These are phyloP conservation scores for Nakazawaea ambrosiae DNA, from an alignment of 805 yeast species.

Conservation along the genomic window DNA sequence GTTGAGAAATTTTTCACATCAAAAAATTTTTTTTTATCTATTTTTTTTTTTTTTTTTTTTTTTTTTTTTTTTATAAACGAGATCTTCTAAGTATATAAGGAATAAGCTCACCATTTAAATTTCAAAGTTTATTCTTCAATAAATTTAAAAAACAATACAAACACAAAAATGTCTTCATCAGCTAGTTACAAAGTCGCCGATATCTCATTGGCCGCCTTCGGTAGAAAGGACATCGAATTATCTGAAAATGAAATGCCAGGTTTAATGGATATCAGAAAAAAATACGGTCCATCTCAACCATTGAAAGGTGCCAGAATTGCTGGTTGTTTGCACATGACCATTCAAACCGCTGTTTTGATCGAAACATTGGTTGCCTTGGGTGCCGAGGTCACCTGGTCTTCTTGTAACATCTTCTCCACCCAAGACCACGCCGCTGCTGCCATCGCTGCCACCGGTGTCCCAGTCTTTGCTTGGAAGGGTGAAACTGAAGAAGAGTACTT, in stretches of 20 bases:
- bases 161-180: conserved; percentile 53
- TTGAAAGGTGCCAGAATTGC: conserved; percentile 98
- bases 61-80: neutral
- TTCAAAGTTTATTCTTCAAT: too few species aligned
- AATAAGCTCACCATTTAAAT: too few species aligned
- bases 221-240: conserved; percentile 98
- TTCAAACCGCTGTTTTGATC: conserved; percentile 97
- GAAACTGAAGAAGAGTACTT: conserved; percentile 99
- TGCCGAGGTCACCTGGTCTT: conserved; percentile 99
- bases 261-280: conserved; percentile 92
- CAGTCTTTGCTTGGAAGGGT: conserved; percentile 99
- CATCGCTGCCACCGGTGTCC: conserved; percentile 98
- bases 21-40: neutral
- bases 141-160: too few species aligned
- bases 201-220: conserved; percentile 97
- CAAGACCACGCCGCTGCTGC: conserved; percentile 99
- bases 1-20: conserved; percentile 1
- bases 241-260: conserved; percentile 99
- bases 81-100: neutral
- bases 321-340: conserved; percentile 99
- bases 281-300: conserved; percentile 89
- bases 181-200: conserved; percentile 94
- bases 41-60: neutral
- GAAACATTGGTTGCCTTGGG: conserved; percentile 96
- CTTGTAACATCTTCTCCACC: conserved; percentile 98